These are phyloP conservation scores for Trichoderma asperelloides DNA, from an alignment of 495 filamentous ascomycete species.

Conservation along the genomic window DNA sequence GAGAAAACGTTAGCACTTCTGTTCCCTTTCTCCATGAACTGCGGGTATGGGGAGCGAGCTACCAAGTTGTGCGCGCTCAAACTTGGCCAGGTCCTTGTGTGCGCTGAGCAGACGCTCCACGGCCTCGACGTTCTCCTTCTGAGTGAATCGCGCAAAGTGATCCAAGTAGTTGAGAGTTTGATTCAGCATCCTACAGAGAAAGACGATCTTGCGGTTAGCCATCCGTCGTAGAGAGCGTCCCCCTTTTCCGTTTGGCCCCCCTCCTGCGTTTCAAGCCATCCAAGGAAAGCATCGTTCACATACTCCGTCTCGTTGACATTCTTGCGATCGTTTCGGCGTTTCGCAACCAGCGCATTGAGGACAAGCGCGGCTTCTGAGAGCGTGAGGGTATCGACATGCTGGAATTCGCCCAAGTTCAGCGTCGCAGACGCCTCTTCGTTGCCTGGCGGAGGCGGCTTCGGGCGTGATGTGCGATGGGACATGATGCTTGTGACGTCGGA, in stretches of 20 bases:
- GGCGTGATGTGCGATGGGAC: constrained; percentile 48
- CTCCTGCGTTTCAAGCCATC: not conserved
- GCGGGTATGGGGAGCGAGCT: constrained; percentile 5
- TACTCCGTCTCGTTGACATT: constrained; percentile 61
- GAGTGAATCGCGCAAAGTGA: constrained; percentile 88
- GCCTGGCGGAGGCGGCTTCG: constrained; percentile 62
- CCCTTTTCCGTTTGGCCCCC: not conserved
- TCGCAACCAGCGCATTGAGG: constrained; percentile 76
- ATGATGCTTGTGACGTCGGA: not conserved
- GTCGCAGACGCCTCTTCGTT: constrained; percentile 81
- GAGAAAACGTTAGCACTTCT: constrained; percentile 5
- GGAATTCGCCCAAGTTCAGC: constrained; percentile 85
- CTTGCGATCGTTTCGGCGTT: constrained; percentile 55
- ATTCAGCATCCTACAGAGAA: constrained; percentile 46
- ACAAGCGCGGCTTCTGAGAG: constrained; percentile 86
- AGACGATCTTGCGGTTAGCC: not conserved
- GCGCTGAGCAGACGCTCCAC: constrained; percentile 74
- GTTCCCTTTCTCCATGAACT: not conserved
- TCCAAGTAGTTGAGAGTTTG: constrained; percentile 89
- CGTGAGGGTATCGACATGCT: constrained; percentile 76
- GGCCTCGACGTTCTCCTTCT: constrained; percentile 85
- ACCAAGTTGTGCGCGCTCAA: constrained; percentile 92
- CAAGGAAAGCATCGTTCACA: constrained; percentile 10
- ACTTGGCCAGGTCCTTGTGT: constrained; percentile 72
- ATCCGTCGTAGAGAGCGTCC: not conserved